Evolutionary conservation across 2,329 filamentous ascomycete genomes (phyloP).

Genomic region (Cladosporium cucumerinum): DNA sequence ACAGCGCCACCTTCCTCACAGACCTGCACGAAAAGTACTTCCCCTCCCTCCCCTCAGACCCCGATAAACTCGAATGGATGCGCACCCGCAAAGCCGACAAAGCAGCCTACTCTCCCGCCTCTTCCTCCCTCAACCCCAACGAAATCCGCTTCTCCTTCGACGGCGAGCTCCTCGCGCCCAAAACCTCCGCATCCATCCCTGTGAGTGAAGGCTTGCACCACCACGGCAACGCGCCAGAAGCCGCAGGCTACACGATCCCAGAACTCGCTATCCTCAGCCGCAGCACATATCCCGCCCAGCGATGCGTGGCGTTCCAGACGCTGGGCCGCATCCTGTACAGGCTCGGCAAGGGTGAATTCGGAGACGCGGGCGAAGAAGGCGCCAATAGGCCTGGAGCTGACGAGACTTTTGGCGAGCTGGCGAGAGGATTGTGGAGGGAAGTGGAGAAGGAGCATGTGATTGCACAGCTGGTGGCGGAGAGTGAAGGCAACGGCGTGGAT

Average conservation of each 20-base stretch:
- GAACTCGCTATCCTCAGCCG: constrained; percentile 79
- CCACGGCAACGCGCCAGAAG: constrained; percentile 86
- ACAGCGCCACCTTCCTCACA: constrained; percentile 75
- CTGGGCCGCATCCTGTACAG: constrained; percentile 81
- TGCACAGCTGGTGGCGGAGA: constrained; percentile 73
- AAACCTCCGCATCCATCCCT: constrained; percentile 69
- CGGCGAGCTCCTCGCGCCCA: constrained; percentile 75
- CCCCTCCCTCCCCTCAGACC: constrained; percentile 79
- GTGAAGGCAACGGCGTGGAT: constrained; percentile 57
- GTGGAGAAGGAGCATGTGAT: constrained; percentile 74
- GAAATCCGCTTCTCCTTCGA: constrained; percentile 86
- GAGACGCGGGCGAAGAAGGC: constrained; percentile 46
- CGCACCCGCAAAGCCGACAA: constrained; percentile 49
- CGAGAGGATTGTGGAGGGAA: constrained; percentile 77
- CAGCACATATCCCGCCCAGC: constrained; percentile 78
- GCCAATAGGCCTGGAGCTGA: constrained; percentile 44
- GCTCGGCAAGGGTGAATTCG: constrained; percentile 70
- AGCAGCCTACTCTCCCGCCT: constrained; percentile 78
- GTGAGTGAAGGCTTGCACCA: constrained; percentile 82
- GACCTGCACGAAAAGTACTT: constrained; percentile 93
- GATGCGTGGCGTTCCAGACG: constrained; percentile 89
- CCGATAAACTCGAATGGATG: constrained; percentile 87
- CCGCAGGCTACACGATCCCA: constrained; percentile 87
- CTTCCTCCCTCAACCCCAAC: constrained; percentile 67
- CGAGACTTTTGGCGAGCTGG: constrained; percentile 45